These are phyloP conservation scores for Paraleonurus japonicus DNA, from an alignment of 257 asterid genomes.

Conservation along the genomic window DNA sequence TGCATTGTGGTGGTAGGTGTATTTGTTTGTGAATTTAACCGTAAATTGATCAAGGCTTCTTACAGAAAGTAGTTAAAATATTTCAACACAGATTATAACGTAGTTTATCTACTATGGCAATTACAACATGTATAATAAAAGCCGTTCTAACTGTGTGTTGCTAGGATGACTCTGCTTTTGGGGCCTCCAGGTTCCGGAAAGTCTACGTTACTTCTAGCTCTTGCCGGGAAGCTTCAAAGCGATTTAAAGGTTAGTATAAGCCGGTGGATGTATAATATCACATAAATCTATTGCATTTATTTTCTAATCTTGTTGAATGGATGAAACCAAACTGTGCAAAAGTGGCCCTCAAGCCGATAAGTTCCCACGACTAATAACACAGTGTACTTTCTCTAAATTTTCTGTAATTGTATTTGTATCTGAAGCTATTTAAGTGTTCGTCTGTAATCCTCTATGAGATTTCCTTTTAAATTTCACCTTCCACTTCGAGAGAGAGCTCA, in stretches of 20 bases:
- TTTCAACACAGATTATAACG: neutral
- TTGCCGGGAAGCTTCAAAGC: constrained; percentile 74
- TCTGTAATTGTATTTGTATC: neutral
- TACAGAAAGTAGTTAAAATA: neutral
- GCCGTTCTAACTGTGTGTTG: constrained; percentile 11
- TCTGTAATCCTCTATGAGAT: neutral
- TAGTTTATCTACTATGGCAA: neutral
- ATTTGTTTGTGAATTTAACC: neutral
- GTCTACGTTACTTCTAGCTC: constrained; percentile 73
- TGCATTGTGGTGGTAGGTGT: neutral
- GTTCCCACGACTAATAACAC: neutral
- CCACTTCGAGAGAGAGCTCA: neutral
- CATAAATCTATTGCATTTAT: neutral
- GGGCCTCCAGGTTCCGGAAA: constrained; percentile 98
- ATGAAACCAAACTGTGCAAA: neutral
- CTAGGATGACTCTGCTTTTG: constrained; percentile 86
- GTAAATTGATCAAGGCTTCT: neutral
- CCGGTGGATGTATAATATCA: neutral
- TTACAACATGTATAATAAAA: neutral
- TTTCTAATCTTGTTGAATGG: neutral
- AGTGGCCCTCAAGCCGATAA: neutral
- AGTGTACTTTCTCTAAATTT: neutral
- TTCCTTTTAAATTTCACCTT: neutral
- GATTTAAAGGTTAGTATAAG: constrained; percentile 59
- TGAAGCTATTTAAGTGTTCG: constrained; percentile 5